Conservation (phyloP, 129 eudicot genomes). For the Helianthus tuberosus region DNA sequence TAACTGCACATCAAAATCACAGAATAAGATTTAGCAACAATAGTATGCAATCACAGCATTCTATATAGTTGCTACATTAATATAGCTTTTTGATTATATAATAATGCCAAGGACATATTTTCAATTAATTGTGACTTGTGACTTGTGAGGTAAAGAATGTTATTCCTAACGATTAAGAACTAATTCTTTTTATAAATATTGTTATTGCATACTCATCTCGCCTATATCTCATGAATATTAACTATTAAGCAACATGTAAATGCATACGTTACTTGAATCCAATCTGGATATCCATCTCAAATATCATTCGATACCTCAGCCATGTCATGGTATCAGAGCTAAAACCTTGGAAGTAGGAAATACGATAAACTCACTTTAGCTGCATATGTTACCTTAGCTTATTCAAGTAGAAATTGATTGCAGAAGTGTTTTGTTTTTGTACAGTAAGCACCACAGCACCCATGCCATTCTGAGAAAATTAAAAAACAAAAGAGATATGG, state of each 20-base stretch:
- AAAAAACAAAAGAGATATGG: slow-evolving; percentile 7
- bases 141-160: neutral
- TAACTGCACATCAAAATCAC: slow-evolving; percentile 58
- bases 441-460: slow-evolving; percentile 94
- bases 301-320: neutral
- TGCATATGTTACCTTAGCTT: slow-evolving; percentile 56
- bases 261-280: neutral
- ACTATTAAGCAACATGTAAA: neutral
- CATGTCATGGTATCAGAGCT: neutral
- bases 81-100: neutral
- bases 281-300: neutral
- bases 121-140: neutral
- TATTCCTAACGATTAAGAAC: neutral
- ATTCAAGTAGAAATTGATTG: slow-evolving; percentile 68
- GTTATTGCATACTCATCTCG: neutral
- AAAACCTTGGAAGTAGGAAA: neutral
- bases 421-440: slow-evolving; percentile 69
- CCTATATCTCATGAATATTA: neutral
- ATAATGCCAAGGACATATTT: neutral
- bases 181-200: neutral
- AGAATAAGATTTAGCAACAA: slow-evolving; percentile 18
- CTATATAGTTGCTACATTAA: slow-evolving; percentile 6
- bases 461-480: slow-evolving; percentile 61
- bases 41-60: slow-evolving; percentile 14
- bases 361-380: neutral